These are phyloP conservation scores for Centella asiatica DNA, from an alignment of 129 eudicot genomes.

Conservation along the genomic window DNA sequence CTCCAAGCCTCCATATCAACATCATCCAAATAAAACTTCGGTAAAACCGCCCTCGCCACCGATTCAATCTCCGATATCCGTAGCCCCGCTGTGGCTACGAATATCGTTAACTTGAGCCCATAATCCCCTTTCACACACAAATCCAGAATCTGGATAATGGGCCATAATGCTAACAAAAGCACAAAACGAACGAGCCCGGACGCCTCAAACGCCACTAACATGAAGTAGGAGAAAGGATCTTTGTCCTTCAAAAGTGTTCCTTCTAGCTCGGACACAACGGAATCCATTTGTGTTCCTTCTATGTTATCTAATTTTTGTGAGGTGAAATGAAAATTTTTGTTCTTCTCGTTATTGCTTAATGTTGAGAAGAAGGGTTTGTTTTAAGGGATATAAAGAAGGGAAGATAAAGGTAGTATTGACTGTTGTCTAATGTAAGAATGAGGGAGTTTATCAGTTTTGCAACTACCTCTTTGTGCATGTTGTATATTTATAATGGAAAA, in stretches of 20 bases:
- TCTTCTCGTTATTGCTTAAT: constrained; percentile 2
- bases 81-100: constrained; percentile 71
- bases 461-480: constrained; percentile 30
- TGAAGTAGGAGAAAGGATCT: constrained; percentile 77
- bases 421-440: constrained; percentile 19
- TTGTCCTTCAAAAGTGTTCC: constrained; percentile 65
- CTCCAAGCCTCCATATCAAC: constrained; percentile 75
- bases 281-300: constrained; percentile 26
- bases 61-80: constrained; percentile 69
- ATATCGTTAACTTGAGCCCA: constrained; percentile 54
- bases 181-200: constrained; percentile 78
- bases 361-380: constrained; percentile 19
- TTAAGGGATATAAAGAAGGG: constrained; percentile 24
- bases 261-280: constrained; percentile 74
- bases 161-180: constrained; percentile 53
- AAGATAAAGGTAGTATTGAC: constrained; percentile 62
- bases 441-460: constrained; percentile 56
- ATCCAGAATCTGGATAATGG: constrained; percentile 50
- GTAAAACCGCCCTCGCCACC: constrained; percentile 86
- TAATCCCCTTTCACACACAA: constrained; percentile 27
- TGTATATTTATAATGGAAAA: constrained; percentile 28
- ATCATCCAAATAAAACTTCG: constrained; percentile 80
- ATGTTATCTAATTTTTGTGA: not conserved
- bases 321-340: not conserved
- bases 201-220: constrained; percentile 89